Percentiles rank a stretch among this genome's conserved stretches.
Conservation (phyloP, 495 filamentous ascomycete species). For the Aspergillus cristatus region DNA sequence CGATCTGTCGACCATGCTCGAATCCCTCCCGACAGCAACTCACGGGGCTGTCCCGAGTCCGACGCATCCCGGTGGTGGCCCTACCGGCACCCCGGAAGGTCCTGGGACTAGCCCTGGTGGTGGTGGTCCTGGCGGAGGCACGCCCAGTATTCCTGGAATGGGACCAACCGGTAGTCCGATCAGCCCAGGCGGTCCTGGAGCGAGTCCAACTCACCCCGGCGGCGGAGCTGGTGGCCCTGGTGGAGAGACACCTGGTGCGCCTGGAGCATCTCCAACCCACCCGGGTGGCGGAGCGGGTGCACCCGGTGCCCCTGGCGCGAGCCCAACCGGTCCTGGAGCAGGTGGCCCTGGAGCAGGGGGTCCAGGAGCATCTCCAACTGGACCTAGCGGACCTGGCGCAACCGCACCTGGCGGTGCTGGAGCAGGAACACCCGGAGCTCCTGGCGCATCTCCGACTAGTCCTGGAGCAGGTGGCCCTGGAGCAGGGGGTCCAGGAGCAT, state of each 20-base stretch:
- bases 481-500: background rate
- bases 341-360: background rate
- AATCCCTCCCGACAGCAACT: no score
- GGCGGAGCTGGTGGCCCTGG: slow-evolving; percentile 3
- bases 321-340: slow-evolving; percentile 1
- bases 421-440: background rate
- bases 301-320: slow-evolving; percentile 1
- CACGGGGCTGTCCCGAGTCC: slow-evolving; percentile 1
- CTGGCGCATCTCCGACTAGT: background rate
- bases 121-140: background rate
- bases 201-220: background rate
- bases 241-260: background rate
- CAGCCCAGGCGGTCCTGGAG: slow-evolving; percentile 4
- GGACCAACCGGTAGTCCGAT: slow-evolving; percentile 1
- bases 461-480: slow-evolving; percentile 3
- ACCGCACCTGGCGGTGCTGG: background rate
- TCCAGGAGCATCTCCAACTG: background rate
- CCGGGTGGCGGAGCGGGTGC: no score
- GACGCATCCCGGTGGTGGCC: background rate
- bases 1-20: slow-evolving; percentile 4
- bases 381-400: background rate
- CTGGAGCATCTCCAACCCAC: background rate
- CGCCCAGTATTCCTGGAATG: no score
- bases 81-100: background rate
- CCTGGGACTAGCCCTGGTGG: background rate